Evolutionary conservation across 192 early-diverging fungal species (phyloP), one percentile per base, ranked within the genome.

Genomic region (Helicostylum pulchrum): DNA sequence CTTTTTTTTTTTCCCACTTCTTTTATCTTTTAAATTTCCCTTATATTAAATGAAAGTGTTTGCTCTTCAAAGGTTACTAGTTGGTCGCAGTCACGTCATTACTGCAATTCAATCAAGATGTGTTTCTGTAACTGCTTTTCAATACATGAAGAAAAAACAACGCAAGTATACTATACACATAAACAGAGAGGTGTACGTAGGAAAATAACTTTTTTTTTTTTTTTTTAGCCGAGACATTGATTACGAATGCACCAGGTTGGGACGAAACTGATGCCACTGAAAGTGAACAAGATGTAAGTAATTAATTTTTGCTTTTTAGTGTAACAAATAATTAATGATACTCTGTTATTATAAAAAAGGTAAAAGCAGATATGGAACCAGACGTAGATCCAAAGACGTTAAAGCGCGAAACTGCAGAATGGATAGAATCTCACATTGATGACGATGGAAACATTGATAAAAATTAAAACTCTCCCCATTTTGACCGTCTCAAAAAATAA

Each of bases 211-310:
- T 39, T 36, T 36, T 36, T 5, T 39, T 39, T 39, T 39, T 39
- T 39, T 10, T 39, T 39, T 3, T 39, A 39, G 36, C 36, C 6
- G 36, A 39, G 6, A 39, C 36, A 39, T 26, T 59, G 11, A 44
- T 59, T 19, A 36, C 9, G 8, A 59, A 59, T 6, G 57, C 57
- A 8, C 57, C 57, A 0, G 39, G 14, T 10, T 59, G 57, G 57
- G 39, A 45, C 7, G 57, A 59, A 30, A 5, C 10, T 0, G 8
- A 19, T 14, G 57, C 57, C 14, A 59, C 57, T 45, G 57, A 59
- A n/a, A 59, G 57, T 43, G 57, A 59, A 26, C 19, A 15, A 59
- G 42, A 59, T 7, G 57, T 45, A 59, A 26, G 57, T 20, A 0
- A 45, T n/a, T 36, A 2, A 17, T 17, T 5, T 6, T 10, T 0